phyloP scores from a whole-genome alignment of 495 filamentous ascomycete genomes.

The Collariella sp. region DNA sequence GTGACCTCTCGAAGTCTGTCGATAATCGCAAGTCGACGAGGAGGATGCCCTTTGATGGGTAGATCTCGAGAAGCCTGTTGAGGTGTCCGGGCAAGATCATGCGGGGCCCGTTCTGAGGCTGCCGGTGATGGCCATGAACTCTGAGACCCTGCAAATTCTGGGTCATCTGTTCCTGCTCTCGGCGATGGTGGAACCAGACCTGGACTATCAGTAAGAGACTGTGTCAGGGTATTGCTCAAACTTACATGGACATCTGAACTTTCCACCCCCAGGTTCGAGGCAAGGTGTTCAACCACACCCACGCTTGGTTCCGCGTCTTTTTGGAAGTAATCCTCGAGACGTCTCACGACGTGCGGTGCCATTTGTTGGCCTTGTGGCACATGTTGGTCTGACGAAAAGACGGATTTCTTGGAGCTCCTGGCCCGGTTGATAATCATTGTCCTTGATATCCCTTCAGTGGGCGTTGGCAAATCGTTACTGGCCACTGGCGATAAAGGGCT shows the following conservation, averaged over 20 bases:
- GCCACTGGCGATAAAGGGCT: not conserved
- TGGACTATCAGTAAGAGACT: conserved; percentile 5
- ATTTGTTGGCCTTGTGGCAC: conserved; percentile 27
- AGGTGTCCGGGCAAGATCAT: conserved; percentile 44
- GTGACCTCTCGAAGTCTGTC: conserved; percentile 37
- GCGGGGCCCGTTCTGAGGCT: conserved; percentile 21
- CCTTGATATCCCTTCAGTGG: conserved; percentile 17
- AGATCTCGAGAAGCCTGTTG: conserved; percentile 39
- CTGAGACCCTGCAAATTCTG: conserved; percentile 33
- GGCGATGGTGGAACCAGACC: conserved; percentile 40
- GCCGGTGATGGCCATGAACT: conserved; percentile 21
- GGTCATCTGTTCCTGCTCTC: conserved; percentile 32
- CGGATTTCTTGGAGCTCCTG: conserved; percentile 23
- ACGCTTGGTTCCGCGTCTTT: conserved; percentile 31
- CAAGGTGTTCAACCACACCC: conserved; percentile 31
- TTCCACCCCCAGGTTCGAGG: conserved; percentile 36
- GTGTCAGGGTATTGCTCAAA: not conserved
- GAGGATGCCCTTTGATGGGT: conserved; percentile 34
- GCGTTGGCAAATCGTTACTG: not conserved
- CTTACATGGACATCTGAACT: conserved; percentile 27
- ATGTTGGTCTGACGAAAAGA: conserved; percentile 15
- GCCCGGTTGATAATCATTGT: conserved; percentile 28
- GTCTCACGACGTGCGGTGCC: conserved; percentile 29
- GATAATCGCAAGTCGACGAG: conserved; percentile 39
- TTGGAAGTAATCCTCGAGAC: conserved; percentile 39